A percentile compares a stretch with the other conserved stretches of the same genome.
phyloP scores from a whole-genome alignment of 768 basidiomycete genomes.

The Mycena galericulata region DNA sequence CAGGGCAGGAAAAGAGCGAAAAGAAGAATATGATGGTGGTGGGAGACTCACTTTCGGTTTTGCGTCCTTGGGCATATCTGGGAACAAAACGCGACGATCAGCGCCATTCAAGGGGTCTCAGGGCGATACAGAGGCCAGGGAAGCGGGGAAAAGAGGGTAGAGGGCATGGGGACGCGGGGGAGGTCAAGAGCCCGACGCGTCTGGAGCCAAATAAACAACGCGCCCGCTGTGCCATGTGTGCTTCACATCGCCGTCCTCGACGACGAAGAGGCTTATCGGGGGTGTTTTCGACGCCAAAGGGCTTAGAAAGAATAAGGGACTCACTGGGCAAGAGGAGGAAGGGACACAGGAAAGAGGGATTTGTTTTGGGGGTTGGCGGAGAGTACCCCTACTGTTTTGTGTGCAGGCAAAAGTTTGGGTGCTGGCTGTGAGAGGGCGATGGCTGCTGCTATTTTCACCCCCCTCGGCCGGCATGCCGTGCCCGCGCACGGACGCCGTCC shows the following conservation, averaged over 20 bases:
- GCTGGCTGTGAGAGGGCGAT: neutral
- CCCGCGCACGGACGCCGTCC: too few relatives aligned
- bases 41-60: conserved; percentile 64
- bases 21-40: conserved; percentile 32
- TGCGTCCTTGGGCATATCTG: conserved; percentile 72
- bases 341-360: conserved; percentile 24
- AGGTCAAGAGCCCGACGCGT: conserved; percentile 50
- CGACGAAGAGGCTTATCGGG: conserved; percentile 38
- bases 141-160: conserved; percentile 30
- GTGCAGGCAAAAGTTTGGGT: too few relatives aligned
- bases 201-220: conserved; percentile 52
- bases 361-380: conserved; percentile 26
- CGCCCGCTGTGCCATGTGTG: too few relatives aligned
- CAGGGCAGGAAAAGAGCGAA: conserved; percentile 25
- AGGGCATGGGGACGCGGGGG: conserved; percentile 36
- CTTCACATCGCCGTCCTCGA: conserved; percentile 32
- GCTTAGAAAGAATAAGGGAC: conserved; percentile 22
- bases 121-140: conserved; percentile 26
- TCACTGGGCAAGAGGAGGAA: conserved; percentile 28
- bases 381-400: neutral
- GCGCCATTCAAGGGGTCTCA: conserved; percentile 40
- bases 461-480: too few relatives aligned
- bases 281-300: conserved; percentile 24
- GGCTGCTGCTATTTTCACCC: too few relatives aligned
- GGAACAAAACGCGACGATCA: conserved; percentile 45